Conservation (phyloP, 78 protist species). For the Emiliania huxleyi region DNA sequence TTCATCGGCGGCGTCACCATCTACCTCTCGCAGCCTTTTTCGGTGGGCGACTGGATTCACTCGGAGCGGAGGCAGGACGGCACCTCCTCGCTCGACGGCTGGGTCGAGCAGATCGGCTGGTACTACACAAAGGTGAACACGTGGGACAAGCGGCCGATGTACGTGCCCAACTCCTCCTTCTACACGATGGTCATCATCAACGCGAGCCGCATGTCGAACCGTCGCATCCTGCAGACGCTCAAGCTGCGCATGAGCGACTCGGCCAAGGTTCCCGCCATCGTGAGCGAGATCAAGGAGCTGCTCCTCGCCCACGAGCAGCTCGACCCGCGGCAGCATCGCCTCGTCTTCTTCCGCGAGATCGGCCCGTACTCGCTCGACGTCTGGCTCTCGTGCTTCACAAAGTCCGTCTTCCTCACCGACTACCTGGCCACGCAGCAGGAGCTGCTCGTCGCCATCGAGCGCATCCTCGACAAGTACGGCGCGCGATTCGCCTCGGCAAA, state of each 20-base stretch:
- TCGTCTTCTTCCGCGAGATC: constrained; percentile 4
- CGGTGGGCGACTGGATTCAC: constrained; percentile 11
- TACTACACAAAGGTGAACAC: neutral
- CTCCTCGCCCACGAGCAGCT: neutral
- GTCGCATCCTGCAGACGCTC: constrained; percentile 20
- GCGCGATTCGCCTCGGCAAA: neutral
- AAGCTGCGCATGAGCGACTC: neutral
- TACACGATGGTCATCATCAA: neutral
- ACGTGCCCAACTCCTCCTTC: neutral
- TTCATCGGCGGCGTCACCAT: neutral
- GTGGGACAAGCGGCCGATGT: constrained; percentile 21
- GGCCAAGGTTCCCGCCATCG: neutral
- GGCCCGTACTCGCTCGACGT: neutral
- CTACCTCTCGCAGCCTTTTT: constrained; percentile 5
- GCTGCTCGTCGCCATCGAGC: neutral
- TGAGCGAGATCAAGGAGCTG: neutral
- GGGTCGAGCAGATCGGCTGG: constrained; percentile 26
- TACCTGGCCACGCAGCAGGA: neutral
- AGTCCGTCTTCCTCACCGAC: neutral
- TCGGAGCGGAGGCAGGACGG: neutral
- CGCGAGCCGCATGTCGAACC: neutral
- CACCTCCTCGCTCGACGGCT: neutral
- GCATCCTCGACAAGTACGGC: neutral
- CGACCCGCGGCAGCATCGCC: constrained; percentile 22
- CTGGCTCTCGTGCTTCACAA: neutral